Percentiles rank a stretch among this genome's conserved stretches.
phyloP scores from a whole-genome alignment of 352 stramenopile species.

The Globisporangium yorkense region DNA sequence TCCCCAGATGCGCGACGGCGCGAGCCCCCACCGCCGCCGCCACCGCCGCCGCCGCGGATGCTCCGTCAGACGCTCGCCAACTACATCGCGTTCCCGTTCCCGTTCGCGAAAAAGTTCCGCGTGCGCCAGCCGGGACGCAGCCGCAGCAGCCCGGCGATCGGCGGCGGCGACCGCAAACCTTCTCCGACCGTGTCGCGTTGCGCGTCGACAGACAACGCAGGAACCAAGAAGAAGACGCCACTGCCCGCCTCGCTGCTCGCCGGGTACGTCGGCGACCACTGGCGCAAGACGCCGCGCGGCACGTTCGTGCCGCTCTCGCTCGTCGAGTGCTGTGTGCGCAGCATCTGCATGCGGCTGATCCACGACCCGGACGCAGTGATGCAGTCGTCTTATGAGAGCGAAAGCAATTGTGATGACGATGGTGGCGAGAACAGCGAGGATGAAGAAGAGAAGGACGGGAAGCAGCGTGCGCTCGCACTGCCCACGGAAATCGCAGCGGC shows the following conservation, averaged over 20 bases:
- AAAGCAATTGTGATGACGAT: neutral
- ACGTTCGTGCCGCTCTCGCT: slow-evolving; percentile 46
- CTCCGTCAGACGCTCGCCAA: slow-evolving; percentile 59
- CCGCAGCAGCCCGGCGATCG: slow-evolving; percentile 2
- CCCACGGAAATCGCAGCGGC: slow-evolving; percentile 35
- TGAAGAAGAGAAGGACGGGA: neutral
- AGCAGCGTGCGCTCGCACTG: slow-evolving; percentile 14
- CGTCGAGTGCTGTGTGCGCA: slow-evolving; percentile 49
- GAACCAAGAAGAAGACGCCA: slow-evolving; percentile 4
- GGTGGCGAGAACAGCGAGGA: neutral
- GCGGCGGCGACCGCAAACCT: neutral
- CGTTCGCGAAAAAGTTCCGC: slow-evolving; percentile 43
- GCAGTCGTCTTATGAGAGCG: neutral
- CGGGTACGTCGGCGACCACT: slow-evolving; percentile 47
- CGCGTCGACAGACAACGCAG: neutral
- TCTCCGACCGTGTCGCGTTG: neutral
- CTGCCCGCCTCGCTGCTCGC: slow-evolving; percentile 10
- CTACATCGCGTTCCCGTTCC: slow-evolving; percentile 78
- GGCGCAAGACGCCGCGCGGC: slow-evolving; percentile 28
- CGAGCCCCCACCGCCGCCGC: slow-evolving; percentile 2
- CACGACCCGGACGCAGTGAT: slow-evolving; percentile 19
- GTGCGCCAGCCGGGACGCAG: slow-evolving; percentile 10
- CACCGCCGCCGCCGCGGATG: slow-evolving; percentile 12
- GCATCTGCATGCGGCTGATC: slow-evolving; percentile 39
- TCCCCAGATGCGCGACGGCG: slow-evolving; percentile 5